These are phyloP conservation scores for Umbellularia californica DNA, from an alignment of 164 flowering plant genomes.

Conservation along the genomic window DNA sequence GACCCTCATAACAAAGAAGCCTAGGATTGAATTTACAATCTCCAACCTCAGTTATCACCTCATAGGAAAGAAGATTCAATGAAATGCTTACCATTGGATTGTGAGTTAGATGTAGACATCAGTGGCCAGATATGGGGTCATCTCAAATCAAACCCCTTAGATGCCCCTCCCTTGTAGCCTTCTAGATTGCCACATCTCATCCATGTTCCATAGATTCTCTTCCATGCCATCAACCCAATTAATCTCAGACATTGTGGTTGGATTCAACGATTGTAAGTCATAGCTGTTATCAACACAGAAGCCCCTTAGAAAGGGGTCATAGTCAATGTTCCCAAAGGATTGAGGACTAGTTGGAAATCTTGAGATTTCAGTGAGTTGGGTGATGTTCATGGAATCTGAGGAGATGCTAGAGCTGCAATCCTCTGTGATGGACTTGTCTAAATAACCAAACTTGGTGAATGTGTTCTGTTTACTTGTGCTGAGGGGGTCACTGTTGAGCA, in stretches of 20 bases:
- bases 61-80: not conserved
- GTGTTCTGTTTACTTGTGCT: constrained; percentile 1
- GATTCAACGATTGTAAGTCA: constrained; percentile 11
- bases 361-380: constrained; percentile 25
- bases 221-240: constrained; percentile 36
- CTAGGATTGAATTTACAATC: not conserved
- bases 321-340: constrained; percentile 3
- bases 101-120: not conserved
- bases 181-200: constrained; percentile 43
- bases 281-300: constrained; percentile 20
- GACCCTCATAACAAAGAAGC: not conserved
- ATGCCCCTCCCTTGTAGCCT: constrained; percentile 16
- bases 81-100: not conserved
- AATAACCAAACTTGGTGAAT: not conserved
- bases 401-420: constrained; percentile 22
- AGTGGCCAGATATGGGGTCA: not conserved
- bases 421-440: constrained; percentile 16
- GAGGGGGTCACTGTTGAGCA: constrained; percentile 7
- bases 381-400: constrained; percentile 22
- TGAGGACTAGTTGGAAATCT: constrained; percentile 24
- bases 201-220: constrained; percentile 43
- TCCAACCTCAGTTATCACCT: constrained; percentile 1
- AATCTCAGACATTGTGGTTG: constrained; percentile 20
- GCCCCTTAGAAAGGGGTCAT: constrained; percentile 14
- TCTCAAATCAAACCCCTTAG: not conserved